Percentiles rank a stretch among this genome's conserved stretches.
phyloP scores from a whole-genome alignment of 2,329 filamentous ascomycete genomes.

The Aspergillus thermomutatus region DNA sequence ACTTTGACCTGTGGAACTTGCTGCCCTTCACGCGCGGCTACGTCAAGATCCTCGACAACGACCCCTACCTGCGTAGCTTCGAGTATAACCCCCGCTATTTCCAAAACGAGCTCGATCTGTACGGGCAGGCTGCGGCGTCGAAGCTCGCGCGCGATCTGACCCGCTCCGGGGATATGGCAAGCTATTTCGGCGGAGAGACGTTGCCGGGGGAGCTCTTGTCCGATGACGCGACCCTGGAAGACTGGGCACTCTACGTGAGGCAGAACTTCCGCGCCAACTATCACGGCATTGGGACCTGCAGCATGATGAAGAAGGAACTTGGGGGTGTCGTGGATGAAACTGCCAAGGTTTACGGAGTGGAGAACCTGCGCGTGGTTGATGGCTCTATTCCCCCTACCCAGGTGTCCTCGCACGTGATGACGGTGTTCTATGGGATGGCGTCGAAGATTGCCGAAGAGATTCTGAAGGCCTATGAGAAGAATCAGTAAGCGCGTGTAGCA shows the following conservation, averaged over 20 bases:
- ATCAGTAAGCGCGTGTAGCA: no score
- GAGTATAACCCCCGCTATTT: conserved; percentile 25
- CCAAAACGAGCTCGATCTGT: conserved; percentile 26
- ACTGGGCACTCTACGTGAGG: conserved; percentile 23
- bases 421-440: conserved; percentile 29
- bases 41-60: conserved; percentile 18
- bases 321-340: conserved; percentile 32
- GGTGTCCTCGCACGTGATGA: conserved; percentile 30
- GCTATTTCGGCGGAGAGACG: conserved; percentile 16
- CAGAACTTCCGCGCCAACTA: conserved; percentile 27
- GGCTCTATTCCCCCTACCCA: conserved; percentile 35
- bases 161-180: conserved; percentile 14
- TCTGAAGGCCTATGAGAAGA: conserved; percentile 9
- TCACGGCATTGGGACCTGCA: conserved; percentile 30
- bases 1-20: conserved; percentile 27
- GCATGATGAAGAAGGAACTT: conserved; percentile 30
- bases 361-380: conserved; percentile 36
- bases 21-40: conserved; percentile 29
- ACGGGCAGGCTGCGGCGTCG: conserved; percentile 24
- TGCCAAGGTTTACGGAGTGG: conserved; percentile 28
- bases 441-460: conserved; percentile 21
- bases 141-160: conserved; percentile 24
- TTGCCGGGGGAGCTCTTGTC: conserved; percentile 12
- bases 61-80: conserved; percentile 24
- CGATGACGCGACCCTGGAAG: conserved; percentile 16